Conservation (phyloP, 2,329 filamentous ascomycete species). For the Neonectria coccinea region DNA sequence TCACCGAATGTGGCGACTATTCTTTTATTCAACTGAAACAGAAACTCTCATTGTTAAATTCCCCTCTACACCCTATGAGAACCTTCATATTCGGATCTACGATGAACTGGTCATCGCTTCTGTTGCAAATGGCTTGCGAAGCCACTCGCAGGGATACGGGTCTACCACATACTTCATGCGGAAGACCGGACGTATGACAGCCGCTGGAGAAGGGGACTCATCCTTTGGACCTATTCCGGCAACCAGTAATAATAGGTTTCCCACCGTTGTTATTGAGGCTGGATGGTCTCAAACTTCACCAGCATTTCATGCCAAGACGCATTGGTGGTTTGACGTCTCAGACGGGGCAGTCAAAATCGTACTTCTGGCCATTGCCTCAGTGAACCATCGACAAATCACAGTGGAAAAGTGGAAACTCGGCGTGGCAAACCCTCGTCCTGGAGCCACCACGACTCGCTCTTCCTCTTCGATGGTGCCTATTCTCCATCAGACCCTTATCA, state of each 20-base stretch:
- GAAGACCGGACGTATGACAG: neutral
- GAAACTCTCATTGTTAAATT: neutral
- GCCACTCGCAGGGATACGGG: too few relatives aligned
- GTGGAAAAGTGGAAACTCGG: slow-evolving; percentile 1
- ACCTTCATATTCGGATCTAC: neutral
- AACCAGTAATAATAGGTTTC: neutral
- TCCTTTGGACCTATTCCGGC: neutral
- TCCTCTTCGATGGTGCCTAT: neutral
- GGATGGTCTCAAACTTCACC: neutral
- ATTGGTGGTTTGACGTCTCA: slow-evolving; percentile 1
- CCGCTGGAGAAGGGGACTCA: slow-evolving; percentile 1
- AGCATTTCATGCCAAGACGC: neutral
- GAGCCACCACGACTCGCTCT: neutral
- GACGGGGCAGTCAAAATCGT: slow-evolving; percentile 1
- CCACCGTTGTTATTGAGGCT: neutral
- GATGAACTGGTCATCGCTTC: neutral
- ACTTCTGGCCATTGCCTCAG: neutral
- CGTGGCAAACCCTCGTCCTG: neutral
- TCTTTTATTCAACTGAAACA: slow-evolving; percentile 3
- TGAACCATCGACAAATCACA: neutral
- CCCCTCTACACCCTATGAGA: neutral
- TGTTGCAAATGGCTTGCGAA: neutral
- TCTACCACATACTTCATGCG: too few relatives aligned
- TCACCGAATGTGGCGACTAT: neutral
- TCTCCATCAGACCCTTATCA: neutral